phyloP scores from a whole-genome alignment of 345 rosid species.

The Populus nigra region DNA sequence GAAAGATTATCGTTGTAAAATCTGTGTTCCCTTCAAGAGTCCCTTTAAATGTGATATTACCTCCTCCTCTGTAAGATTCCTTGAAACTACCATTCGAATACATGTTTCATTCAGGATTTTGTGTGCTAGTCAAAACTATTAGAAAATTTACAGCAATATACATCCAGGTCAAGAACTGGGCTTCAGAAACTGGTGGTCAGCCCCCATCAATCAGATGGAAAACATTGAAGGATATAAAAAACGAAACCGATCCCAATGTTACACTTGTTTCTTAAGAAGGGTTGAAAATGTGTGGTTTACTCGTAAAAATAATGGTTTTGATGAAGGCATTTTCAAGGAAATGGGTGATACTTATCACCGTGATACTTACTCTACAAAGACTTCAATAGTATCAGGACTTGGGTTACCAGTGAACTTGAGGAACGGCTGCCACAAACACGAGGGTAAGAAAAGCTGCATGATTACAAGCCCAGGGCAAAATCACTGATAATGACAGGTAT shows the following conservation, averaged over 20 bases:
- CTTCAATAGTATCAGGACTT: slow-evolving; percentile 41
- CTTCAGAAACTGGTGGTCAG: neutral
- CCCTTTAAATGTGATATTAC: slow-evolving; percentile 64
- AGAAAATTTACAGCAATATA: neutral
- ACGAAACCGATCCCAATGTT: no score
- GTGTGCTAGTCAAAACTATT: neutral
- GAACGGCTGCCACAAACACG: slow-evolving; percentile 51
- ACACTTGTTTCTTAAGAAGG: no score
- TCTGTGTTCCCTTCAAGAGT: slow-evolving; percentile 41
- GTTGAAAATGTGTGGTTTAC: no score
- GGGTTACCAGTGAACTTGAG: slow-evolving; percentile 46
- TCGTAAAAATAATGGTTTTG: no score
- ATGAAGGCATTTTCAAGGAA: neutral
- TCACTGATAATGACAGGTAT: neutral
- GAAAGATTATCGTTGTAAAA: slow-evolving; percentile 61
- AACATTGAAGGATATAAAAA: no score
- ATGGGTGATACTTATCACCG: slow-evolving; percentile 35
- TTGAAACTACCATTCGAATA: slow-evolving; percentile 37
- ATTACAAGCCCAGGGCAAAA: neutral
- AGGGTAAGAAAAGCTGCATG: neutral
- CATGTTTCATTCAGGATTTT: neutral
- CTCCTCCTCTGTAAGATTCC: slow-evolving; percentile 79
- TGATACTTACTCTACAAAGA: slow-evolving; percentile 60
- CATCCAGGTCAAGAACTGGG: neutral
- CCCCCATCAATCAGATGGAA: neutral